These are phyloP conservation scores for sweet orange (Citrus sinensis) DNA, from an alignment of 345 rosid species.

Conservation along the genomic window DVS_A1.0 CM039161.1:19656501-19657000, in stretches of 20 bases:
- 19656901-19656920: not conserved
- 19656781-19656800: not conserved
- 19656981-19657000: not conserved
- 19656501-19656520: not conserved
- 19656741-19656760: not conserved
- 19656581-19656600: not conserved
- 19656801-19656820: not conserved
- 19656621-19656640: not conserved
- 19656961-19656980: not conserved
- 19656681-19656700: too few species aligned
- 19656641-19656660: not conserved
- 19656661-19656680: not conserved
- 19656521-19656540: not conserved
- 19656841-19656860: too few species aligned
- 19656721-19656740: not conserved
- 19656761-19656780: not conserved
- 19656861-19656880: not conserved
- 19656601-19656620: not conserved
- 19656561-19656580: not conserved
- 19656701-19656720: not conserved
- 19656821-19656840: not conserved
- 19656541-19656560: not conserved
- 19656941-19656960: too few species aligned
- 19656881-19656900: not conserved
- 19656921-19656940: not conserved